Evolutionary conservation across 352 stramenopile species (phyloP).

Genomic region (Globisporangium megalacanthum): DNA sequence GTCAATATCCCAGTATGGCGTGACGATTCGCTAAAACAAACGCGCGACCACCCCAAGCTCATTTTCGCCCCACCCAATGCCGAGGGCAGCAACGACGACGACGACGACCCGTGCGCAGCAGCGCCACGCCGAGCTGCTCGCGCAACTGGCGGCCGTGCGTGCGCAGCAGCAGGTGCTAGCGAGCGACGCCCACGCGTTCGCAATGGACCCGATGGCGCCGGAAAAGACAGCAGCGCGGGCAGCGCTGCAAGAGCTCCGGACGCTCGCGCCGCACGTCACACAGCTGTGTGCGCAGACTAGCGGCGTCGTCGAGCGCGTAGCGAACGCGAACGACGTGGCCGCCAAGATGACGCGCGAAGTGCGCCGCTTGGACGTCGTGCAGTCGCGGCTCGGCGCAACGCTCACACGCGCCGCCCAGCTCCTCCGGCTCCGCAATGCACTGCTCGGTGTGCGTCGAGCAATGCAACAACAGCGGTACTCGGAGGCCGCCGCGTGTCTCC

Average conservation of each 20-base stretch:
- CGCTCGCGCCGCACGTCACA: slow-evolving; percentile 59
- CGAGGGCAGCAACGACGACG: not conserved
- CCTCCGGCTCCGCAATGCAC: slow-evolving; percentile 71
- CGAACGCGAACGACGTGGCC: slow-evolving; percentile 84
- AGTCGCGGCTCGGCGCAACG: slow-evolving; percentile 61
- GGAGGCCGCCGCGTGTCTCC: slow-evolving; percentile 65
- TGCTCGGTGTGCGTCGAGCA: slow-evolving; percentile 60
- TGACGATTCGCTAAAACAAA: too few relatives aligned
- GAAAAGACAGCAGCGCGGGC: slow-evolving; percentile 54
- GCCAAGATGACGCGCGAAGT: slow-evolving; percentile 88
- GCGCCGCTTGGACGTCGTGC: slow-evolving; percentile 70
- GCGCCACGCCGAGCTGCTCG: slow-evolving; percentile 59
- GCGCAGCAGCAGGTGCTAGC: slow-evolving; percentile 34
- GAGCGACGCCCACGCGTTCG: slow-evolving; percentile 32
- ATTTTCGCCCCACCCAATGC: too few relatives aligned
- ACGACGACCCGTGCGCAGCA: slow-evolving; percentile 17
- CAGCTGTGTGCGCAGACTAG: slow-evolving; percentile 71
- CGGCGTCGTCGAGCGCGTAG: slow-evolving; percentile 77
- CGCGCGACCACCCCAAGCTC: too few relatives aligned
- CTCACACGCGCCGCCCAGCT: slow-evolving; percentile 67
- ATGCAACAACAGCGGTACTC: slow-evolving; percentile 73
- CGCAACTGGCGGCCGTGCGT: slow-evolving; percentile 41
- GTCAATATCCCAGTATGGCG: too few relatives aligned
- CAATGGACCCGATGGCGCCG: slow-evolving; percentile 22
- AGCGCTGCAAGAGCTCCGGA: slow-evolving; percentile 44